Evolutionary conservation across 805 yeast species (phyloP), one percentile per base, ranked within the genome.

Genomic region (Kodamaea jinghongensis): DNA sequence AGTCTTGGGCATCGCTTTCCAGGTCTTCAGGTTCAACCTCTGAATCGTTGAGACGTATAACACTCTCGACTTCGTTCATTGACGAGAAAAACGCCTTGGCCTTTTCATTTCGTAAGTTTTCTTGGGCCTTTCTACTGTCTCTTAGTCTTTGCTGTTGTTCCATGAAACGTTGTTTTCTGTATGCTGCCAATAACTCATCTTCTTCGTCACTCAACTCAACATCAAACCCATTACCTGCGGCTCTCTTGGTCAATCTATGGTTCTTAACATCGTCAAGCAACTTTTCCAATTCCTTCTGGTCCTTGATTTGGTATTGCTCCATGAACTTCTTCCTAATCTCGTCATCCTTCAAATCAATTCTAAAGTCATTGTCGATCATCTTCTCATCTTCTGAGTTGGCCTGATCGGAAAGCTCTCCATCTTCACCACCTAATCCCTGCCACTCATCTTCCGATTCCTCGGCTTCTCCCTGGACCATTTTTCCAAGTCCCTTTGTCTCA

Each of bases 371-470:
- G 60, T 86, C 91, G 42, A 85, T 73, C 87, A 86, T 79, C 45
- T 65, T 71, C 59, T 85, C 93, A 53, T 84, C 86, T 45, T 86
- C 95, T 17, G 86, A 78, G 55, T 85, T 78, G 38, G 80, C 83
- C 31, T 67, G 77, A 45, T 75, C 82, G 12, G 78, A 72, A 1
- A 54, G 39, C 45, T 77, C 82, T 3, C 81, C 84, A 49, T 83
- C 90, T 4, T 54, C 67, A 44, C 95, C 95, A 47, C 91, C 93
- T 35, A 83, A 51, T 3, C 93, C 95, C 36, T 75, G 75, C 86
- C 88, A 86, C 65, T 86, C 95, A 67, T 86, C 95, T 44, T 86
- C 95, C 27, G 93, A 84, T 64, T 86, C 95, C 49, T 78, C 89
- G 31, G 95, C 95, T 65, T 86, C 93, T 35, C 83, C 81, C 51